Base-by-base conservation (phyloP, 495 filamentous ascomycete species). In the Penicillium cosmopolitanum region DNA sequence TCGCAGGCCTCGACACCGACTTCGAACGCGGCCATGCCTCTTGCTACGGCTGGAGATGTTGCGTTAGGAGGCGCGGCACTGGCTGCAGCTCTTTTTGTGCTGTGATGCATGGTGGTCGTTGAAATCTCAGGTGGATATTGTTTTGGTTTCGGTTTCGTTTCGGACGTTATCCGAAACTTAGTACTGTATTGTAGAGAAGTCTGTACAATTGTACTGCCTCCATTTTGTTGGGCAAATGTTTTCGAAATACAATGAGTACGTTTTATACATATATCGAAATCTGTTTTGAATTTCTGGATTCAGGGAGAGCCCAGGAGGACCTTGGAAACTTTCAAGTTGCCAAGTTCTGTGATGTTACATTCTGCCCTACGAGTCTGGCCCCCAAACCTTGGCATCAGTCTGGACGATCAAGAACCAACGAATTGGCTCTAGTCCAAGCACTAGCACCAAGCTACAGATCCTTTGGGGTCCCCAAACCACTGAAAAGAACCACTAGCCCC, bases 11-110 rank as follows among this genome's bases (percentile, higher is more conserved):
- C 42, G 8, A 42, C 63, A 23, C 5, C 63, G 7, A 62, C 63
- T 42, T 28, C 58, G 9, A 65, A 65, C 36, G 63, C 54, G 31
- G 63, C 44, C 5, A 52, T 65, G 43, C 50, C 58, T 31, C n/a
- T 54, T 40, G 55, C 50, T 8, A 54, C 63, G 3, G 58, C 51
- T 51, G 48, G 53, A 12, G 58, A 58, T 12, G 42, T 57, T 36
- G 31, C 61, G 51, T 9, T 59, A 18, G 58, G 58, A 33, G 62
- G 62, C 13, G 63, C 55, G 10, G 63, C 47, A 1, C 33, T 62
- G 16, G 51, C 55, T 43, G 59, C 47, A 6, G 55, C 50, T 34
- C 46, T 62, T 35, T 59, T 65, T 28, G 56, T 62, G 42, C 58
- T 65, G 35, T 65, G 44, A 65, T 38, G 5, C 28, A 6, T 7